phyloP scores from a whole-genome alignment of 139 green algal species.

The Marvania coccoides region DNA sequence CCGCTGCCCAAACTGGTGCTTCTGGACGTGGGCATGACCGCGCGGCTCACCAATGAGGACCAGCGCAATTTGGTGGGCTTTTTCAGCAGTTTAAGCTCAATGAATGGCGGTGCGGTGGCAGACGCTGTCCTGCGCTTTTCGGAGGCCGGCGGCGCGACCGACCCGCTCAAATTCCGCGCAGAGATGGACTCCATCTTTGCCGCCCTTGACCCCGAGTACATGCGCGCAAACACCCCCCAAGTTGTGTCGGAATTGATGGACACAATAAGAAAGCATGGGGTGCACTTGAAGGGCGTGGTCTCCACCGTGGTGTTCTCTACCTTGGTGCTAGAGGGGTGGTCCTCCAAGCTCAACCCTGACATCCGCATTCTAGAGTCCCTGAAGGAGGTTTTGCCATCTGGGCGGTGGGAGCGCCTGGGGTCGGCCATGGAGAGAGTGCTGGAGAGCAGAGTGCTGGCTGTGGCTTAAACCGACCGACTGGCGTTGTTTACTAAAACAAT shows the following conservation, averaged over 20 bases:
- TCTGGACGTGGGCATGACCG: constrained; percentile 80
- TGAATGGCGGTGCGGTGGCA: constrained; percentile 57
- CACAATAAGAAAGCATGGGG: constrained; percentile 57
- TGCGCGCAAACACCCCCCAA: constrained; percentile 57
- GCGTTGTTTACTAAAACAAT: no score
- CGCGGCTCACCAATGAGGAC: constrained; percentile 67
- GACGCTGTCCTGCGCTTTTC: constrained; percentile 64
- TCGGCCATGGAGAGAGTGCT: constrained; percentile 45
- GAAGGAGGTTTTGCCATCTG: constrained; percentile 36
- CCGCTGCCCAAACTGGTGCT: constrained; percentile 55
- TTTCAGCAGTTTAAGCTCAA: constrained; percentile 52
- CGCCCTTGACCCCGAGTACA: constrained; percentile 53
- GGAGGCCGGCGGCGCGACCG: constrained; percentile 31
- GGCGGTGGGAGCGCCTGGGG: constrained; percentile 47
- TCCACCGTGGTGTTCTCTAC: constrained; percentile 74
- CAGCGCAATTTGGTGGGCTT: constrained; percentile 84
- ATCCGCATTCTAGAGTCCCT: constrained; percentile 71
- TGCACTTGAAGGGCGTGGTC: constrained; percentile 45
- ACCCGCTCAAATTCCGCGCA: constrained; percentile 43
- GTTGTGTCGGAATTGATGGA: constrained; percentile 80
- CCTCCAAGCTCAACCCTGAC: constrained; percentile 77
- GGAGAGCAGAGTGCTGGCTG: constrained; percentile 7
- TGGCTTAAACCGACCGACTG: no score
- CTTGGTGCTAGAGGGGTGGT: constrained; percentile 87
- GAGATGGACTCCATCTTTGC: constrained; percentile 69